A percentile compares a stretch with the other conserved stretches of the same genome.
phyloP scores from a whole-genome alignment of 140 eudicot species.

The Oenanthe javanica region DNA sequence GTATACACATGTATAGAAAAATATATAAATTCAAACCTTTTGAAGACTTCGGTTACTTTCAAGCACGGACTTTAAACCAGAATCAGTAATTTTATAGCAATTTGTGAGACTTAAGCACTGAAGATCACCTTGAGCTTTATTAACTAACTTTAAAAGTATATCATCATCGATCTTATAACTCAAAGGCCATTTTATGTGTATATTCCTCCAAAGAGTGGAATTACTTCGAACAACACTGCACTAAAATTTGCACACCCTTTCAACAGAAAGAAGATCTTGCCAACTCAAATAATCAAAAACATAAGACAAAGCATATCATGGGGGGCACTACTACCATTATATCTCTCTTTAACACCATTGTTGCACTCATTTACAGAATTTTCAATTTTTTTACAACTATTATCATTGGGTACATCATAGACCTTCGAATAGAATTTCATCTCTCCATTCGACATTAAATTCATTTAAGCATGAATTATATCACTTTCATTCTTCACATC shows the following conservation, averaged over 20 bases:
- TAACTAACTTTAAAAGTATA: slow-evolving; percentile 39
- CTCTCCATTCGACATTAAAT: slow-evolving; percentile 19
- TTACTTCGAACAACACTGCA: slow-evolving; percentile 49
- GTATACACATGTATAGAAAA: too few relatives aligned
- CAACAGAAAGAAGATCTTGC: slow-evolving; percentile 61
- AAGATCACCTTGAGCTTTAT: slow-evolving; percentile 62
- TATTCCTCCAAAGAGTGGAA: slow-evolving; percentile 51
- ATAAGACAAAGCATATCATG: slow-evolving; percentile 38
- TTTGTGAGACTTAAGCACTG: slow-evolving; percentile 42
- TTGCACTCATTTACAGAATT: too few relatives aligned
- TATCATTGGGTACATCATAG: slow-evolving; percentile 6
- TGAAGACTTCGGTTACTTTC: slow-evolving; percentile 37
- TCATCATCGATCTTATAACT: slow-evolving; percentile 40
- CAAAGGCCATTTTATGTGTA: slow-evolving; percentile 35
- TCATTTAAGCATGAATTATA: slow-evolving; percentile 15
- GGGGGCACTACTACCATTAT: slow-evolving; percentile 18
- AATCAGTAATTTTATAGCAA: slow-evolving; percentile 51
- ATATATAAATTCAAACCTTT: slow-evolving; percentile 39
- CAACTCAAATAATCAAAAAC: slow-evolving; percentile 55
- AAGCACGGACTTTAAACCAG: slow-evolving; percentile 45
- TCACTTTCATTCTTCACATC: slow-evolving; percentile 27
- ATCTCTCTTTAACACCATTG: neutral
- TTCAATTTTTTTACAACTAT: too few relatives aligned
- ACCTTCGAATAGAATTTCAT: slow-evolving; percentile 20
- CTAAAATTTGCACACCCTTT: slow-evolving; percentile 61